Evolutionary conservation across 179 eudicot species (phyloP), one percentile per base, ranked within the genome.

Genomic region (Sideroxylon spinosum): DNA sequence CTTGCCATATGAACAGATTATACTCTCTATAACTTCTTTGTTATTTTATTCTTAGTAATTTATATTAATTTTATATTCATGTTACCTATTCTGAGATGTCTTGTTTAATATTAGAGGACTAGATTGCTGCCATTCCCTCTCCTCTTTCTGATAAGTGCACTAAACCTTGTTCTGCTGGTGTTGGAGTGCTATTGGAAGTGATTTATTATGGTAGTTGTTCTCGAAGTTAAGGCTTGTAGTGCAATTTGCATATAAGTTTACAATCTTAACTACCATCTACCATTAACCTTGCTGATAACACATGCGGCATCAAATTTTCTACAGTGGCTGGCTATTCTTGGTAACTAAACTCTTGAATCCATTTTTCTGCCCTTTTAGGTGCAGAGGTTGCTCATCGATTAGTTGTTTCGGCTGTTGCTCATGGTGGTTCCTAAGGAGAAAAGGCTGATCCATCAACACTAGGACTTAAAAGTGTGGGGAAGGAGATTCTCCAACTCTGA

Each of bases 371-470:
- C 63, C 84, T 93, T 73, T 83, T 95, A 71, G 98, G 93, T 83
- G 91, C 99, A 73, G 99, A 95, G 84, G 89, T 92, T 79, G 92
- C 99, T 74, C 99, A 95, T 81, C 84, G 74, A 50, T 64, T 95
- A 55, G 99, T 93, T 80, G 93, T 95, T 52, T 74, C 92, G 17
- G 99, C 99, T 23, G 97, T 98, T 76, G 87, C 98, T 78, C 98
- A 93, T 77, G 99, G 99, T 96, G 98, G 94, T 95, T 80, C 99
- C 99, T 52, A 88, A 80, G 79, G 99, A 95, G 84, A 95, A 93
- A 75, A 92, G 99, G 83, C 92, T 19, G 99, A 95, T 82, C 90
- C 92, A 60, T 64, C 89, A 32, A 86, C 91, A 82, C 83, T 95
- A 78, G 96, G 88, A 16, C 87, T 93, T 60, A n/a, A 91, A 95